A percentile compares a stretch with the other conserved stretches of the same genome.
Evolutionary conservation across 441 rosid genomes (phyloP).

Genomic region (Euphorbia corollata): DNA sequence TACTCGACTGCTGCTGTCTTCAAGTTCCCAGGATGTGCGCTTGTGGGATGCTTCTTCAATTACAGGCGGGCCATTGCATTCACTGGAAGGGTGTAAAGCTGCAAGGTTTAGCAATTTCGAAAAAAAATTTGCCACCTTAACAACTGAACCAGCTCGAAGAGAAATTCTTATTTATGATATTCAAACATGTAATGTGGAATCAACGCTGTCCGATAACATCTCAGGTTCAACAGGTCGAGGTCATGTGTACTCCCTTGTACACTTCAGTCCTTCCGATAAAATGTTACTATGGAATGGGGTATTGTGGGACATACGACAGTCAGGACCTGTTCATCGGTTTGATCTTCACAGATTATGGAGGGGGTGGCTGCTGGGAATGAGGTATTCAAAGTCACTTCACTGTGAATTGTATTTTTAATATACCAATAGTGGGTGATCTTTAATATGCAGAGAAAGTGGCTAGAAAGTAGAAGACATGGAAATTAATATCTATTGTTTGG

Average conservation of each 20-base stretch:
- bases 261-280: constrained; percentile 80
- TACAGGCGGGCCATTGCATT: constrained; percentile 61
- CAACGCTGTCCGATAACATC: constrained; percentile 53
- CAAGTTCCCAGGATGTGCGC: constrained; percentile 75
- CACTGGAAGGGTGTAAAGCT: constrained; percentile 79
- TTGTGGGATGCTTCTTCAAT: constrained; percentile 84
- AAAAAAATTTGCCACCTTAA: constrained; percentile 57
- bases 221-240: constrained; percentile 60
- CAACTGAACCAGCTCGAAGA: constrained; percentile 49
- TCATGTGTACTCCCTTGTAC: constrained; percentile 65
- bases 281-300: constrained; percentile 93
- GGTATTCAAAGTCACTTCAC: constrained; percentile 35
- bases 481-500: too few relatives aligned
- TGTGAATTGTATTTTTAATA: neutral
- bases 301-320: constrained; percentile 72
- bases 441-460: too few relatives aligned
- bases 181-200: constrained; percentile 52
- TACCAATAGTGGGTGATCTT: neutral
- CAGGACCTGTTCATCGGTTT: constrained; percentile 58
- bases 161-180: constrained; percentile 88
- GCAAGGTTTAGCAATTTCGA: constrained; percentile 92
- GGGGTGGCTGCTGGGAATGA: constrained; percentile 97
- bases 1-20: constrained; percentile 73
- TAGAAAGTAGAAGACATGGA: too few relatives aligned
- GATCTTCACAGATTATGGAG: constrained; percentile 97